Evolutionary conservation across 2,329 filamentous ascomycete species (phyloP), one percentile per base, ranked within the genome.

Genomic region (Pseudogymnoascus sp.): DNA sequence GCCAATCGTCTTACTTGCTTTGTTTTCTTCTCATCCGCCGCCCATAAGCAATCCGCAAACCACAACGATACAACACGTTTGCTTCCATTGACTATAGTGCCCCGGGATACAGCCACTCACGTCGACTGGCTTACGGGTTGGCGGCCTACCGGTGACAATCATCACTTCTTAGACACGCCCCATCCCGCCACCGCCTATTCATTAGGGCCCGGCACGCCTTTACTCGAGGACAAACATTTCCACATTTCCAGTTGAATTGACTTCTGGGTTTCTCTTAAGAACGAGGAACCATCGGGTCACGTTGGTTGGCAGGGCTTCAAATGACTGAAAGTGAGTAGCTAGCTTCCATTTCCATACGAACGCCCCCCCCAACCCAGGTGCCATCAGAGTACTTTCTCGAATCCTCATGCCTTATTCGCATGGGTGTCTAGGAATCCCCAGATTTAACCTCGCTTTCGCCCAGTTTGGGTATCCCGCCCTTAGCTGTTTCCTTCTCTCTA

Each of bases 281-380:
- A 58, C 57, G 37, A 22, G 20, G 12, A 37, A 18, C 15, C 4
- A 37, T 37, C 35, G 8, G 20, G 22, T 39, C 57, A 58, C 35
- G 22, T 58, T 58, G 33, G 57, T 38, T 58, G 25, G 35, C 57
- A 59, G 18, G 60, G 36, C 50, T 61, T 58, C 38, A 61, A 61
- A 61, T 61, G 60, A 58, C 60, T 22, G 60, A 61, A 61, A 61
- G 60, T 61, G 57, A 61, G 60, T 61, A 30, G 22, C 28, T 30
- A 36, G 59, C 20, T 36, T 61, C 47, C 18, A 11, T 33, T 53
- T 53, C 28, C 47, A n/a, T 11, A 33, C 33, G 9, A 33, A 18
- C 15, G 5, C 33, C 18, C n/a, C 28, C 43, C 47, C 47, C 28
- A 53, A 14, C 47, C 25, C 47, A 53, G 9, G 28, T 18, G 47